Evolutionary conservation across 1,284 basidiomycete genomes (phyloP).

Genomic region (Ganoderma meredithae): DNA sequence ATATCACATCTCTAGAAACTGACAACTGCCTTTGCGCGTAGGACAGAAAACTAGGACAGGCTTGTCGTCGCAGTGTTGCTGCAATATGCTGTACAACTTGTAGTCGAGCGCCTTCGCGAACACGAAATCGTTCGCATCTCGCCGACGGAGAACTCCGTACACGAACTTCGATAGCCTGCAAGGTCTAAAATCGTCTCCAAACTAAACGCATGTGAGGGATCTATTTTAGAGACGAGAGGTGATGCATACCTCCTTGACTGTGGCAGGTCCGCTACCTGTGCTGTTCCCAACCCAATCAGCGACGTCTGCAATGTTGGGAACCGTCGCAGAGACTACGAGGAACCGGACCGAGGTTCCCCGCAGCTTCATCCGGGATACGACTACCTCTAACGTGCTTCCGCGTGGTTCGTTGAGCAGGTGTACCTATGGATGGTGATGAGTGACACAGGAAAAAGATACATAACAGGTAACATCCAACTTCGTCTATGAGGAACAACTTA

Average conservation of each 20-base stretch:
- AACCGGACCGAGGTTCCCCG: constrained; percentile 79
- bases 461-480: constrained; percentile 57
- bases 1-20: background rate
- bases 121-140: constrained; percentile 80
- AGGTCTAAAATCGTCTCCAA: constrained; percentile 90
- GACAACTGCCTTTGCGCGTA: constrained; percentile 76
- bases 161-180: constrained; percentile 82
- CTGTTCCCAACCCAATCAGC: constrained; percentile 86
- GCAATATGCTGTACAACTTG: constrained; percentile 75
- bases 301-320: constrained; percentile 93
- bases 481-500: constrained; percentile 88
- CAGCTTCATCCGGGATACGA: constrained; percentile 91
- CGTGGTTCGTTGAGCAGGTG: constrained; percentile 91
- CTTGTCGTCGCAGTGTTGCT: constrained; percentile 75
- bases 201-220: constrained; percentile 55
- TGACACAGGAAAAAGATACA: background rate
- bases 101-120: constrained; percentile 80
- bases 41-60: constrained; percentile 88
- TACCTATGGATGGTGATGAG: constrained; percentile 58
- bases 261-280: constrained; percentile 56
- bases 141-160: constrained; percentile 64
- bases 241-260: constrained; percentile 71
- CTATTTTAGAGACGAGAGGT: background rate
- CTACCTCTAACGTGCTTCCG: constrained; percentile 92
- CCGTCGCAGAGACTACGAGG: constrained; percentile 91